Conservation (phyloP, 805 yeast genomes). For the Starmerella vaccinii region DNA sequence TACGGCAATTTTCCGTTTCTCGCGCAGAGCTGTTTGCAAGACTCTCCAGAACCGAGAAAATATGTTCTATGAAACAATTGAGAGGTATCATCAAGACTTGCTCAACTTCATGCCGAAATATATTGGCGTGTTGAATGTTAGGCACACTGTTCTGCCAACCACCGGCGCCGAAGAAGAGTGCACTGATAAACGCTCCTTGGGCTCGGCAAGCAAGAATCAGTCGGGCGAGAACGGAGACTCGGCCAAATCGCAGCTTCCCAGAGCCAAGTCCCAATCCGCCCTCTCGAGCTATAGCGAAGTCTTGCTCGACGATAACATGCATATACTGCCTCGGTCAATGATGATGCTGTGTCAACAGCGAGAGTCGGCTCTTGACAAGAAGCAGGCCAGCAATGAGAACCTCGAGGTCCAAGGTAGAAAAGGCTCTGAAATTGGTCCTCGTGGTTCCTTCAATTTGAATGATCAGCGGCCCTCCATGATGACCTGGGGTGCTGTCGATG, state of each 20-base stretch:
- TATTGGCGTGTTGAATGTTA: conserved; percentile 86
- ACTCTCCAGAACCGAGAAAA: conserved; percentile 85
- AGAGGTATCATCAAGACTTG: conserved; percentile 62
- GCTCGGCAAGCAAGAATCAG: neutral
- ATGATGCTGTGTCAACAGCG: conserved; percentile 10
- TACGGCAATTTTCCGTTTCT: conserved; percentile 88
- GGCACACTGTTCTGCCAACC: conserved; percentile 43
- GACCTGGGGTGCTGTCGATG: conserved; percentile 17
- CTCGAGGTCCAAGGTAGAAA: neutral
- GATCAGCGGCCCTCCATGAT: conserved; percentile 25
- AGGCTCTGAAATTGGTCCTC: conserved; percentile 12
- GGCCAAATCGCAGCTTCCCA: neutral
- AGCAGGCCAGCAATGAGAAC: neutral
- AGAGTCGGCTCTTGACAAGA: neutral
- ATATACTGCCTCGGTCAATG: conserved; percentile 75
- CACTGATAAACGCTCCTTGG: neutral
- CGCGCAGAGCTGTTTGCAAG: conserved; percentile 87
- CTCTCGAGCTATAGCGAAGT: conserved; percentile 43
- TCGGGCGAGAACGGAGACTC: neutral
- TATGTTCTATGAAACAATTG: conserved; percentile 83
- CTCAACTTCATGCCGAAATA: conserved; percentile 84
- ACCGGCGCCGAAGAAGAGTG: neutral
- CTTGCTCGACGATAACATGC: conserved; percentile 81
- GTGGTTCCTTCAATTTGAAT: conserved; percentile 22
- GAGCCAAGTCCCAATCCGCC: conserved; percentile 36